phyloP scores from a whole-genome alignment of 2,329 filamentous ascomycete genomes.

The Sclerotiophoma versabilis region DNA sequence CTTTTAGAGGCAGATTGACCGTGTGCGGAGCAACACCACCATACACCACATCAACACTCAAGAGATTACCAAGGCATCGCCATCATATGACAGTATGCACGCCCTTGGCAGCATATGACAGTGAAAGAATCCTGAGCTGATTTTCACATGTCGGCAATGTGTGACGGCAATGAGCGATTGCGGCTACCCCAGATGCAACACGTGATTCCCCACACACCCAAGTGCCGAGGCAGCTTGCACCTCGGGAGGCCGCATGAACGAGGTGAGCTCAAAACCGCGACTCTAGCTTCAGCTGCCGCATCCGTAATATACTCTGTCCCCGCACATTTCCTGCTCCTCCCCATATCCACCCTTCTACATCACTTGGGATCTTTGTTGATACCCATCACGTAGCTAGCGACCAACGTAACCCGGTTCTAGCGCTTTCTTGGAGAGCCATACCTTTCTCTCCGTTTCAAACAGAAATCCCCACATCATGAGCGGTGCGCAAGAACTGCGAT shows the following conservation, averaged over 20 bases:
- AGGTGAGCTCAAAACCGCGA: slow-evolving; percentile 16
- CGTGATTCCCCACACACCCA: slow-evolving; percentile 16
- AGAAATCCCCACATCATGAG: slow-evolving; percentile 36
- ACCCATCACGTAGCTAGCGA: slow-evolving; percentile 7
- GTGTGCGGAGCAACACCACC: too few species aligned
- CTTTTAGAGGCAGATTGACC: too few species aligned
- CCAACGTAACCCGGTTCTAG: slow-evolving; percentile 11
- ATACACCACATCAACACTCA: too few species aligned
- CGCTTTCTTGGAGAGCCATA: background rate
- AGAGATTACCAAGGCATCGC: too few species aligned
- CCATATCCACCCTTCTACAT: background rate
- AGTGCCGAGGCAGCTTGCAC: slow-evolving; percentile 17
- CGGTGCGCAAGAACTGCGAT: slow-evolving; percentile 66
- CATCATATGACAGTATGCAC: background rate
- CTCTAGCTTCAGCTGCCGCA: slow-evolving; percentile 15
- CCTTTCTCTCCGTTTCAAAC: background rate
- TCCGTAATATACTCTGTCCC: slow-evolving; percentile 5
- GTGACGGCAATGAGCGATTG: slow-evolving; percentile 3
- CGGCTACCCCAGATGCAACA: slow-evolving; percentile 13
- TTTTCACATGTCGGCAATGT: slow-evolving; percentile 16
- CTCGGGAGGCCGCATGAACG: slow-evolving; percentile 18
- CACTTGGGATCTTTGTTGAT: slow-evolving; percentile 16
- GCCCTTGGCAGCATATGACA: slow-evolving; percentile 5
- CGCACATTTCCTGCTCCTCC: background rate
- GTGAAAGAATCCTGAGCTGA: background rate